Evolutionary conservation across 805 yeast genomes (phyloP).

Genomic region (Kluyveromyces starmeri): DNA sequence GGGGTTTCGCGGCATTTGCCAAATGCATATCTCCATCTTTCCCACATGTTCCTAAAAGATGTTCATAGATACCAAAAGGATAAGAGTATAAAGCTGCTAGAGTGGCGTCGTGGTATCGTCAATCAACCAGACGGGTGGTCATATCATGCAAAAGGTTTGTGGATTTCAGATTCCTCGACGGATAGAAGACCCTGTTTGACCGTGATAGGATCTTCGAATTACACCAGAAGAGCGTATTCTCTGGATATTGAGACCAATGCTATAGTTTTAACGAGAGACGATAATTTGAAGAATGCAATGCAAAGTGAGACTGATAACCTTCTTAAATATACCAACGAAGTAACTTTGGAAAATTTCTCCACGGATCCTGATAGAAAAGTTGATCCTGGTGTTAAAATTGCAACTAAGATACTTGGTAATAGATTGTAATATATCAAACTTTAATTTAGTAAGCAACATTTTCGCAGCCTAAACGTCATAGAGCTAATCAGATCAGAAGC

Average conservation of each 20-base stretch:
- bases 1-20: slow-evolving; percentile 82
- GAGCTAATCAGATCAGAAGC: no score
- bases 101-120: slow-evolving; percentile 84
- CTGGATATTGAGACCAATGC: slow-evolving; percentile 87
- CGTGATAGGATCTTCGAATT: slow-evolving; percentile 86
- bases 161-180: slow-evolving; percentile 47
- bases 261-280: slow-evolving; percentile 62
- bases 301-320: slow-evolving; percentile 55
- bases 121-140: slow-evolving; percentile 88
- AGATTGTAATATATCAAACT: slow-evolving; percentile 36
- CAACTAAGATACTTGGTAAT: slow-evolving; percentile 54
- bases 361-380: slow-evolving; percentile 52
- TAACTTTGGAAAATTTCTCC: slow-evolving; percentile 54
- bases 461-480: no score
- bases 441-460: no score
- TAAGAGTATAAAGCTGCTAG: slow-evolving; percentile 47
- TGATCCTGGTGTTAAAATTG: slow-evolving; percentile 53
- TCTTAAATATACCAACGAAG: slow-evolving; percentile 39
- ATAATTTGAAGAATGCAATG: slow-evolving; percentile 48
- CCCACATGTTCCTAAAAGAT: slow-evolving; percentile 55
- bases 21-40: slow-evolving; percentile 72
- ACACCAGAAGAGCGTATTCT: slow-evolving; percentile 81
- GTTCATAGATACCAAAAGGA: slow-evolving; percentile 36
- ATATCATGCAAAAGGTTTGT: slow-evolving; percentile 93
- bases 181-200: slow-evolving; percentile 60